phyloP scores from a whole-genome alignment of 2,329 filamentous ascomycete genomes.

The Colletotrichum tropicicola region DNA sequence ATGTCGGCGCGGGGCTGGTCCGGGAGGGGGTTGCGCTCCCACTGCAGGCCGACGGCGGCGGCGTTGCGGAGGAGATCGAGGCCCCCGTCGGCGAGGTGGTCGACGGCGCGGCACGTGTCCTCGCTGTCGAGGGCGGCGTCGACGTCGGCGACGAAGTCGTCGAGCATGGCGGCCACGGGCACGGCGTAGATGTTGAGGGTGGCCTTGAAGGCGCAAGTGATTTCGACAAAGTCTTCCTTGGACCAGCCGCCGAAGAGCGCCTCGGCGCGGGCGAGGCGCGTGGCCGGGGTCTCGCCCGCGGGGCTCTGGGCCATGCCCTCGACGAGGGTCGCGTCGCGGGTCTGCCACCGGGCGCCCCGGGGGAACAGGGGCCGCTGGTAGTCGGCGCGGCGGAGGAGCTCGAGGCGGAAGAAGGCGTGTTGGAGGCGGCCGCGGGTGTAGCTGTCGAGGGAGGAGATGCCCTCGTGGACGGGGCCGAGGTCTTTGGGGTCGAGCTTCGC shows the following conservation, averaged over 20 bases:
- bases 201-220: constrained; percentile 18
- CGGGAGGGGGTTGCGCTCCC: background rate
- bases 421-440: background rate
- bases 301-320: background rate
- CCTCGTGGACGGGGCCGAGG: background rate
- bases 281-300: background rate
- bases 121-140: background rate
- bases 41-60: background rate
- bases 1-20: background rate
- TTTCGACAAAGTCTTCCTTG: background rate
- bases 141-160: background rate
- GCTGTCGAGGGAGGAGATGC: background rate
- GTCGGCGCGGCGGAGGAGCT: constrained; percentile 2
- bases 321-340: background rate
- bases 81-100: background rate
- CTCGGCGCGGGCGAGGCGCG: background rate
- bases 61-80: background rate
- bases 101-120: background rate
- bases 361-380: constrained; percentile 16
- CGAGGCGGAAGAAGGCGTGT: constrained; percentile 25
- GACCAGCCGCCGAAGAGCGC: background rate
- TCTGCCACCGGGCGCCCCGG: background rate
- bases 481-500: background rate
- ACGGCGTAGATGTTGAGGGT: constrained; percentile 14
- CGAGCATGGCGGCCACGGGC: background rate